Percentiles rank a stretch among this genome's conserved stretches.
phyloP scores from a whole-genome alignment of 495 filamentous ascomycete genomes.

The Penicillium simplicissimum region DNA sequence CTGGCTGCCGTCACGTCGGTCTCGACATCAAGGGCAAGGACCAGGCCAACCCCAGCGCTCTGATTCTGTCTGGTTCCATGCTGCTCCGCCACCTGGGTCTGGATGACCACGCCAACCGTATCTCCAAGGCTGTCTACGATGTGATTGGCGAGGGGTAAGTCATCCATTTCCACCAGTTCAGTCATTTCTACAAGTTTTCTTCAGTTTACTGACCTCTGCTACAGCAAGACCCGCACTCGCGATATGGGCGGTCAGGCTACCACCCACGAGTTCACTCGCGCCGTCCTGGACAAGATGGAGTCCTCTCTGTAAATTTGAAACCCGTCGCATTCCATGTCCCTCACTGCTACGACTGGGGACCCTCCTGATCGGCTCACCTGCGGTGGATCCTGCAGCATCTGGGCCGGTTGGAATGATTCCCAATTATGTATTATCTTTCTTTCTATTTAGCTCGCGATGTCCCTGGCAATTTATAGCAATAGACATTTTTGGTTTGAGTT shows the following conservation, averaged over 20 bases:
- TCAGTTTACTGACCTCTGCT: slow-evolving; percentile 21
- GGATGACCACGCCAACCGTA: slow-evolving; percentile 96
- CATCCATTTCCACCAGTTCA: neutral
- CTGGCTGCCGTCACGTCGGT: slow-evolving; percentile 96
- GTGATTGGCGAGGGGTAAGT: slow-evolving; percentile 93
- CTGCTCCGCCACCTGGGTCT: slow-evolving; percentile 93
- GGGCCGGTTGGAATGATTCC: slow-evolving; percentile 21
- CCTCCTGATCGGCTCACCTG: slow-evolving; percentile 7
- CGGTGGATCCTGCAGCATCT: slow-evolving; percentile 15
- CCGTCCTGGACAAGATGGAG: slow-evolving; percentile 94
- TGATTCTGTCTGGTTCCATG: slow-evolving; percentile 94
- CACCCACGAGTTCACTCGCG: slow-evolving; percentile 93
- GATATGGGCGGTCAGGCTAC: slow-evolving; percentile 92
- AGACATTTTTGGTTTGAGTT: slow-evolving; percentile 22
- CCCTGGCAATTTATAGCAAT: slow-evolving; percentile 31
- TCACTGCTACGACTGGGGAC: slow-evolving; percentile 29
- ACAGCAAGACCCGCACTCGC: slow-evolving; percentile 77
- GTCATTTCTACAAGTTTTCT: slow-evolving; percentile 28
- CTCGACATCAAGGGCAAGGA: slow-evolving; percentile 99
- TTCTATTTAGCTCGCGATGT: slow-evolving; percentile 32
- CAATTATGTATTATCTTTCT: slow-evolving; percentile 39
- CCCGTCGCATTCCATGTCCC: slow-evolving; percentile 15
- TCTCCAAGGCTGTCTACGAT: slow-evolving; percentile 95
- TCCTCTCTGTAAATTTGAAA: slow-evolving; percentile 43
- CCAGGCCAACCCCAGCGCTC: slow-evolving; percentile 95